Evolutionary conservation across 148 eudicot species (phyloP).

Genomic region (Pouteria glomerata): DNA sequence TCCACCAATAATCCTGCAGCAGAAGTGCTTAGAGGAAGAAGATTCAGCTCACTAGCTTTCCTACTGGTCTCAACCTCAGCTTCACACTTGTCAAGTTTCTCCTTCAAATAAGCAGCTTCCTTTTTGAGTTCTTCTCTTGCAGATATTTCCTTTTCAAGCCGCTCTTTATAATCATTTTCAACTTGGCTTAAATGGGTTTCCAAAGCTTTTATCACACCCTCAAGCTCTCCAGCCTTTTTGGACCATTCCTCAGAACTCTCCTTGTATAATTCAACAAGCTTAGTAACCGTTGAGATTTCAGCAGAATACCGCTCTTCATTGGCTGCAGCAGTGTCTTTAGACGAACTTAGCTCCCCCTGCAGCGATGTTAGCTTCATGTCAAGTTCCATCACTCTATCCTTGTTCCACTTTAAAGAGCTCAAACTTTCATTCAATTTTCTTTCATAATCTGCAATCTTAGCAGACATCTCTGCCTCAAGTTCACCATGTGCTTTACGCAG

Average conservation of each 20-base stretch:
- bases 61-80: constrained; percentile 64
- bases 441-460: constrained; percentile 66
- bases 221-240: constrained; percentile 92
- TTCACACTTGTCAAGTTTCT: constrained; percentile 62
- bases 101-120: constrained; percentile 54
- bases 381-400: constrained; percentile 68
- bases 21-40: constrained; percentile 49
- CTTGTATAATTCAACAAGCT: constrained; percentile 83
- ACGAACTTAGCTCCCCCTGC: constrained; percentile 63
- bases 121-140: constrained; percentile 42
- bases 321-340: constrained; percentile 62
- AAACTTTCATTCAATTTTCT: constrained; percentile 60
- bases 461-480: constrained; percentile 71
- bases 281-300: constrained; percentile 70
- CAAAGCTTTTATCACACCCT: constrained; percentile 92
- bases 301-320: constrained; percentile 57
- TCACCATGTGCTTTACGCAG: constrained; percentile 58
- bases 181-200: constrained; percentile 82
- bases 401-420: constrained; percentile 56
- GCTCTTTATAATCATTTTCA: constrained; percentile 79
- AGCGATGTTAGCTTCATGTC: constrained; percentile 58
- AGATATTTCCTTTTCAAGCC: constrained; percentile 65
- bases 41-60: constrained; percentile 55
- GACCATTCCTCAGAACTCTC: constrained; percentile 98
- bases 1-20: constrained; percentile 41